Percentiles rank a stretch among this genome's conserved stretches.
These are phyloP conservation scores for Jamesozyma piceae DNA, from an alignment of 805 yeast genomes.

Conservation along the genomic window DNA sequence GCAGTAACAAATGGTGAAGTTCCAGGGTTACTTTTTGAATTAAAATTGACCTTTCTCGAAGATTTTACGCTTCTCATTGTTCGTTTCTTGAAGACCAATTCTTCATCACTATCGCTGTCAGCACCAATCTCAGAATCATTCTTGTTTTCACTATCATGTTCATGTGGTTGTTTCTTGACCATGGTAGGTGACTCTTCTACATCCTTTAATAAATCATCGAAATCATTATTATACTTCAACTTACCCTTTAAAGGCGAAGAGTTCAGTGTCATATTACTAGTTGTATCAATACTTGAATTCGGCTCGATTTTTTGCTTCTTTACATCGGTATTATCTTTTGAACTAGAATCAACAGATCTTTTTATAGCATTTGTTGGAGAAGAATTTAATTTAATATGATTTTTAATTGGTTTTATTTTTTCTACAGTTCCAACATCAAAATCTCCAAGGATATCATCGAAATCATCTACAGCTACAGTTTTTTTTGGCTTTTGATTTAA, in stretches of 20 bases:
- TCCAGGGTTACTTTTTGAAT: slow-evolving; percentile 15
- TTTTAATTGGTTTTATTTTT: background rate
- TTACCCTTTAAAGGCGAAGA: slow-evolving; percentile 23
- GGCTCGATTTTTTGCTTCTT: slow-evolving; percentile 10
- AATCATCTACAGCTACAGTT: slow-evolving; percentile 40
- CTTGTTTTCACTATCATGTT: slow-evolving; percentile 1
- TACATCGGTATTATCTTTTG: background rate
- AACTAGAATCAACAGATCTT: slow-evolving; percentile 1
- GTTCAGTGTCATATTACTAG: slow-evolving; percentile 8
- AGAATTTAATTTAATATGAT: slow-evolving; percentile 7
- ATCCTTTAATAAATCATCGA: slow-evolving; percentile 12
- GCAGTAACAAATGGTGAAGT: slow-evolving; percentile 29
- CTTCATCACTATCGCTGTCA: slow-evolving; percentile 27
- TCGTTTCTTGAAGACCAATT: slow-evolving; percentile 23
- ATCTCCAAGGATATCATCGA: slow-evolving; percentile 64
- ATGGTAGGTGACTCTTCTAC: slow-evolving; percentile 20
- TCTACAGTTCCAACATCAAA: slow-evolving; percentile 17
- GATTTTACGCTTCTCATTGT: slow-evolving; percentile 24
- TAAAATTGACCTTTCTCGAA: slow-evolving; percentile 20
- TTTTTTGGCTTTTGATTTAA: slow-evolving; percentile 27
- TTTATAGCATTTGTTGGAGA: slow-evolving; percentile 5
- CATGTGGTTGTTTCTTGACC: background rate
- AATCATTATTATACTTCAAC: slow-evolving; percentile 4
- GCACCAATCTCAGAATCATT: slow-evolving; percentile 26
- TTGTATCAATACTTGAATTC: slow-evolving; percentile 4